Base-by-base conservation (phyloP, 176 grass and related monocot species). In the Oryza rufipogon region DNA sequence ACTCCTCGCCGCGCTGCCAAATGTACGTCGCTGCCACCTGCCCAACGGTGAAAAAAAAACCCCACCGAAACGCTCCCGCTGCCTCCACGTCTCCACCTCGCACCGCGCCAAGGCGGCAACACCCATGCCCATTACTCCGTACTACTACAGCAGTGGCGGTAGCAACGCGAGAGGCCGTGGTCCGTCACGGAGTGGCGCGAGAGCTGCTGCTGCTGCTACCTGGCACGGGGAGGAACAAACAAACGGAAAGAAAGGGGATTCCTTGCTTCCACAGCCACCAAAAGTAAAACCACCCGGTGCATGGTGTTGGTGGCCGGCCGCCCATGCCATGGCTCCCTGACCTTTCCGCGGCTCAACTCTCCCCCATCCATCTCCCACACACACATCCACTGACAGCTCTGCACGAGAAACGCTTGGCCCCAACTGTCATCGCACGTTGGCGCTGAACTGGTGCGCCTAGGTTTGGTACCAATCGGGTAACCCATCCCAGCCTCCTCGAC, bases 241-340 rank as follows among this genome's bases (percentile, higher is more conserved):
- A 54, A 80, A 80, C 79, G 80, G 75, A 58, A 90, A 80, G 64
- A 4, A 0, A 5, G 3, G 9, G 84, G 9, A 91, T 84, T 87
- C 89, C 75, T 90, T 76, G 48, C 84, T 90, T 76, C 75, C 69
- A 52, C 66, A 9, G 63, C 23, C 85, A 64, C 72, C 80, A 84
- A 83, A 86, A 66, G 78, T 34, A 32, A 80, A 32, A 23, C 87
- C 45, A 67, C 17, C 19, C 54, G 19, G 16, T 20, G 52, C 54
- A 63, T 20, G 68, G 71, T 38, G 54, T 32, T 32, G 30, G 1
- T 14, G 16, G 54, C 54, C 54, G 54, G 17, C 54, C 54, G 19
- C 1, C 42, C 42, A 58, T 2, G 6, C 16, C 52, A 56, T 38
- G 36, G 36, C 28, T 0, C 65, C 0, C 58, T 34, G 9, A 61